Evolutionary conservation across 2,329 filamentous ascomycete species (phyloP), one percentile per base, ranked within the genome.

Genomic region (Tolypocladium pustulatum): DNA sequence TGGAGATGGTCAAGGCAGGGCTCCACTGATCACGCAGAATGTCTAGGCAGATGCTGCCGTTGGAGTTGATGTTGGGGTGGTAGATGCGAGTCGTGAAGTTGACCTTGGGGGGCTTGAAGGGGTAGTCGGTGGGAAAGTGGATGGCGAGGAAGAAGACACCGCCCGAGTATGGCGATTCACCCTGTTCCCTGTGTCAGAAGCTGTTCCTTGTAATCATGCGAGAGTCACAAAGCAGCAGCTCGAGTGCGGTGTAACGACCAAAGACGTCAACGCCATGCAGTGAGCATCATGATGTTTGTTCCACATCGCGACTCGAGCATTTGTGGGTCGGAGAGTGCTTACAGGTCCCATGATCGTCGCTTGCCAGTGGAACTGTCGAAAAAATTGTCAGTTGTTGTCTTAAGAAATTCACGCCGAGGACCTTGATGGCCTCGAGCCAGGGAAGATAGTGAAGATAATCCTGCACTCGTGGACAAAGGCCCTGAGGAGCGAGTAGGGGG

Each of bases 21-120:
- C 92, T 97, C 94, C 94, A 99, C 81, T 99, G 94, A 77, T 99
- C 94, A 81, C 94, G 87, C 72, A 99, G 82, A 72, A 99, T 99
- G 73, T 99, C 94, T 75, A 99, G 80, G 77, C 94, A 99, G 78
- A 99, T 99, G 78, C 92, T 97, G 77, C 94, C 94, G 76, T 97
- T 97, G 67, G 91, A 96, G 86, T 99, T 99, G 91, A 99, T 99
- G 81, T 99, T 99, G 71, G 94, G 94, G 81, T 99, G 94, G 77
- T 99, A 99, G 81, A 99, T 97, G 73, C 93, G 89, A 65, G 94
- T 99, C 69, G 91, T 97, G 85, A 99, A 99, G 88, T 97, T 97
- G 78, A 99, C 92, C 86, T 99, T 99, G 68, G 94, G 94, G 63
- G 94, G 94, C 88, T 99, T 99, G 85, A 99, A 99, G 49, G 94